Base-by-base conservation (phyloP, 768 basidiomycete species). In the Tulasnella sp. region DNA sequence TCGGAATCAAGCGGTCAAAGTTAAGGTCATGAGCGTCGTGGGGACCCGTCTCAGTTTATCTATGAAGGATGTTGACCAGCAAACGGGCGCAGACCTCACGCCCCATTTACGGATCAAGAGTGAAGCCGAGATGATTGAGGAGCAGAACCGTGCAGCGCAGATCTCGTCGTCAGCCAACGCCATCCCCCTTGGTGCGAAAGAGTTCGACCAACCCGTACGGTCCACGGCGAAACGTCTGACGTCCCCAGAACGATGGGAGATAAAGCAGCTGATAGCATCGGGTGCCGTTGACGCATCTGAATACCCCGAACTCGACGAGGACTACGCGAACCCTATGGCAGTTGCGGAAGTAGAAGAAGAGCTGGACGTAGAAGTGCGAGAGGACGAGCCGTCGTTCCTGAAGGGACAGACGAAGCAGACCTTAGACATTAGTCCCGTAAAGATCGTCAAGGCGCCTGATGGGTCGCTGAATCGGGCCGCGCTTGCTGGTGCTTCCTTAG, bases 161-260 rank as follows among this genome's bases (percentile, higher is more conserved):
- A 77, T 81, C 15, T 80, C 81, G 3, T 82, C 88, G 2, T 92
- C 94, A 24, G 81, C 91, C 29, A 99, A 99, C 65, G 81, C 92
- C 15, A 76, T 93, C 21, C 90, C 93, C 1, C 75, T 97, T 15
- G 76, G 75, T 70, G 79, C 67, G 66, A 79, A 64, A 69, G 79
- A 69, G 68, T 72, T 69, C 62, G 78, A 63, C 31, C 75, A 66
- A 9, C 78, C 80, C 8, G 78, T 83, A 15, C 81, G 83, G 30
- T 88, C 86, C 2, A n/a, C n/a, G n/a, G 90, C 92, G 0, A 92
- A 92, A 67, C 80, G 94, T 15, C 74, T 98, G 59, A 93, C 93
- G 1, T 92, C 89, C 5, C 96, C 96, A 1, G 96, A 99, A 71
- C 83, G 96, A 27, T 99, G 96, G 92, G 96, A 99, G 74, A 93